Evolutionary conservation across 2,329 filamentous ascomycete species (phyloP).

Genomic region (Aspergillus calidoustus): DNA sequence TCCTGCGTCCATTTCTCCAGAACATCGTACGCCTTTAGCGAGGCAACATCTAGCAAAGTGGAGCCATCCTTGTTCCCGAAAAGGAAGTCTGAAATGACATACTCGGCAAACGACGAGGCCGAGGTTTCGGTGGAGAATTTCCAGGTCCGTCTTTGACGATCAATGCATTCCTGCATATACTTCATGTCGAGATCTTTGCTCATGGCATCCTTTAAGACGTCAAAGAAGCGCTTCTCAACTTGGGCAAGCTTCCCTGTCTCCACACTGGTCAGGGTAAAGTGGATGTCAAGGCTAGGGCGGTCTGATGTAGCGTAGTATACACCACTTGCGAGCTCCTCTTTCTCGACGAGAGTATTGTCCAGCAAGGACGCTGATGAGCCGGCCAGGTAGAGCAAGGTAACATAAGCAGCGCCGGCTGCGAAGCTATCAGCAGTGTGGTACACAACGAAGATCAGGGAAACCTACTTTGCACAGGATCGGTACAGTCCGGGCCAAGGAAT

Average conservation of each 20-base stretch:
- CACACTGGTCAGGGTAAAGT: slow-evolving; percentile 84
- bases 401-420: slow-evolving; percentile 70
- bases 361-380: slow-evolving; percentile 91
- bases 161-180: slow-evolving; percentile 87
- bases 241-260: slow-evolving; percentile 81
- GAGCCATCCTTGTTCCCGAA: slow-evolving; percentile 87
- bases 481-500: slow-evolving; percentile 85
- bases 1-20: slow-evolving; percentile 80
- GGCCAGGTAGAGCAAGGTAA: slow-evolving; percentile 83
- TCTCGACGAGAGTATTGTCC: slow-evolving; percentile 91
- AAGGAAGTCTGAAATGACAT: slow-evolving; percentile 89
- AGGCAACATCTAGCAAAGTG: slow-evolving; percentile 65
- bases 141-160: slow-evolving; percentile 77
- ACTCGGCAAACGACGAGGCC: slow-evolving; percentile 78
- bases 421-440: slow-evolving; percentile 25
- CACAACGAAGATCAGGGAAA: slow-evolving; percentile 19
- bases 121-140: slow-evolving; percentile 84
- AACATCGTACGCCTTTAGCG: slow-evolving; percentile 62
- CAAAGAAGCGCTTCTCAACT: slow-evolving; percentile 84
- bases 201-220: slow-evolving; percentile 79
- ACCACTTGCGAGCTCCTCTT: slow-evolving; percentile 86
- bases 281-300: slow-evolving; percentile 80
- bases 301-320: slow-evolving; percentile 79
- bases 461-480: slow-evolving; percentile 65
- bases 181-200: slow-evolving; percentile 80